Evolutionary conservation across 495 filamentous ascomycete genomes (phyloP).

Genomic region (Aspergillus baeticus): DNA sequence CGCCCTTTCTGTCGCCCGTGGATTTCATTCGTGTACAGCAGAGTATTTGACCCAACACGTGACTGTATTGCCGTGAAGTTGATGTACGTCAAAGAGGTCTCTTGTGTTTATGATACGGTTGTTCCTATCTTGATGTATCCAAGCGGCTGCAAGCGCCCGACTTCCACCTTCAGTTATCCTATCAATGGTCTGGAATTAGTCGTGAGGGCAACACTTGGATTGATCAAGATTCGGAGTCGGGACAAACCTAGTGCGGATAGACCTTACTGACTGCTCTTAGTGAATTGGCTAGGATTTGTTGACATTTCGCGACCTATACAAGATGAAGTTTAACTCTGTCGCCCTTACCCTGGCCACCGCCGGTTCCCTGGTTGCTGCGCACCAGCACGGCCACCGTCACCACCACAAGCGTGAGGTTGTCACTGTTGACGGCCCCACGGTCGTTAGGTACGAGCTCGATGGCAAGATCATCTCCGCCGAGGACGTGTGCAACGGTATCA

Average conservation of each 20-base stretch:
- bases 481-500: conserved; percentile 62
- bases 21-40: conserved; percentile 33
- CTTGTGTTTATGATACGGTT: background rate
- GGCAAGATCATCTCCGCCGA: conserved; percentile 49
- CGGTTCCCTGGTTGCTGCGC: conserved; percentile 44
- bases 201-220: background rate
- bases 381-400: conserved; percentile 44
- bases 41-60: conserved; percentile 26
- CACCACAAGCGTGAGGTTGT: conserved; percentile 40
- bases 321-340: conserved; percentile 49
- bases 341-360: conserved; percentile 45
- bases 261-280: background rate
- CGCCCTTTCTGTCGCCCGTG: conserved; percentile 5
- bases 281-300: conserved; percentile 3
- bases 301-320: conserved; percentile 14
- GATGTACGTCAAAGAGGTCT: conserved; percentile 30
- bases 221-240: background rate
- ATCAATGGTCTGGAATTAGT: background rate
- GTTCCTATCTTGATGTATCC: background rate
- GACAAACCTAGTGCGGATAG: background rate
- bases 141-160: background rate
- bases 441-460: conserved; percentile 60
- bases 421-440: conserved; percentile 51
- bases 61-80: conserved; percentile 33
- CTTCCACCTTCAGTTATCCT: background rate